These are phyloP conservation scores for rapeseed (Brassica napus) DNA, from an alignment of 345 rosid species.

Conservation along the genomic window DNA sequence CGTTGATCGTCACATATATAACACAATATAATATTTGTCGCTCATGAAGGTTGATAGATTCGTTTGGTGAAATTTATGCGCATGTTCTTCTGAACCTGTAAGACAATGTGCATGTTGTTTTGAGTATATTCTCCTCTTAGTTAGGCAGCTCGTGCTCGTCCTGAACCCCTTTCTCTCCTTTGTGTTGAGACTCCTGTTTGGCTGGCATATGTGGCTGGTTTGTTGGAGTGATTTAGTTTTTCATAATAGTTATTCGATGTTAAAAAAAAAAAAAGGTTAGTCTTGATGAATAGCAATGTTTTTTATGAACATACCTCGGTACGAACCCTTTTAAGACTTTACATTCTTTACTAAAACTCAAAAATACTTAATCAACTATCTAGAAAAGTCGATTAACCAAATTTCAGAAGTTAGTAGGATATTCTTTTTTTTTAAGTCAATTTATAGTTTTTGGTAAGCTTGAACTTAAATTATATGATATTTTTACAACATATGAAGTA, in stretches of 20 bases:
- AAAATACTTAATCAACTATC: not conserved
- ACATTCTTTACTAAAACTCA: no score
- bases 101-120: not conserved
- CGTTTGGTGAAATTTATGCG: constrained; percentile 38
- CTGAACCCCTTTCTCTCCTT: no score
- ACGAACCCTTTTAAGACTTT: no score
- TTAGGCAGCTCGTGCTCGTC: no score
- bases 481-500: no score
- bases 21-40: constrained; percentile 2
- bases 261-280: no score
- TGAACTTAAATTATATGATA: not conserved
- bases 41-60: constrained; percentile 21
- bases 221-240: no score
- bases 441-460: not conserved
- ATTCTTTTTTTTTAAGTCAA: not conserved
- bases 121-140: not conserved
- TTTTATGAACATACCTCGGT: no score
- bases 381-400: not conserved
- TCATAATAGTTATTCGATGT: no score
- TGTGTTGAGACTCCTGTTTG: no score
- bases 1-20: constrained; percentile 23
- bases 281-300: no score
- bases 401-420: not conserved
- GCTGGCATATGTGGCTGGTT: no score
- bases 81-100: constrained; percentile 5